phyloP scores from a whole-genome alignment of 768 basidiomycete species.

The Xanthoconium purpureum region DNA sequence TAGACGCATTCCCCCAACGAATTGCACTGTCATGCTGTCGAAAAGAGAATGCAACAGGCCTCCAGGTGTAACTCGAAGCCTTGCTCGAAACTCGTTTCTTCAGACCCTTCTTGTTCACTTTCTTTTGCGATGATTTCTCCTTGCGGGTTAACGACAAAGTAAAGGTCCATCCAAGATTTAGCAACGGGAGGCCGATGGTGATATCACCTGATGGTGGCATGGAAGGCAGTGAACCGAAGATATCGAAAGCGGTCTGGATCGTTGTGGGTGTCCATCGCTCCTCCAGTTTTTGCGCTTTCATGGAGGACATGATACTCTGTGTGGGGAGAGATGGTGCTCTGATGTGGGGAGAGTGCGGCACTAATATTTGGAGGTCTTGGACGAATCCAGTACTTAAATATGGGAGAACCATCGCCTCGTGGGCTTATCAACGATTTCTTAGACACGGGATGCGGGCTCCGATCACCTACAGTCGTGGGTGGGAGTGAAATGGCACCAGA shows the following conservation, averaged over 20 bases:
- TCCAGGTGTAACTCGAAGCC: not conserved
- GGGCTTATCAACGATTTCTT: not conserved
- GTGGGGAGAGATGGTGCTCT: too few species aligned
- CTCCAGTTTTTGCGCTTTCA: constrained; percentile 3
- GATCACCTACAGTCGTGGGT: too few species aligned
- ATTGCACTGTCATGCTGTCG: not conserved
- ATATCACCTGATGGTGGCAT: not conserved
- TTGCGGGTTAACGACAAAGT: constrained; percentile 7
- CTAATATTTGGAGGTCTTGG: too few species aligned
- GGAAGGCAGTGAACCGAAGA: not conserved
- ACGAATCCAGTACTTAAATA: not conserved
- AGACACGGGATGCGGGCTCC: not conserved
- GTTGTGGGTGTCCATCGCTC: constrained; percentile 16
- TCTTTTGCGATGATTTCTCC: not conserved
- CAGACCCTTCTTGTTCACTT: not conserved
- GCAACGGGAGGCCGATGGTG: constrained; percentile 11
- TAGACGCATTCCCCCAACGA: constrained; percentile 15
- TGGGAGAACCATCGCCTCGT: not conserved
- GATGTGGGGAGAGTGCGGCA: too few species aligned
- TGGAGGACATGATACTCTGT: not conserved
- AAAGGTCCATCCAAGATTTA: constrained; percentile 16
- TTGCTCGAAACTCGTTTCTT: not conserved
- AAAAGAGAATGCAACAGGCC: constrained; percentile 9
- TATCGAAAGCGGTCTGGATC: constrained; percentile 4
- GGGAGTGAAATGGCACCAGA: too few species aligned